Evolutionary conservation across 768 basidiomycete genomes (phyloP).

Genomic region (Exsudoporus frostii): DNA sequence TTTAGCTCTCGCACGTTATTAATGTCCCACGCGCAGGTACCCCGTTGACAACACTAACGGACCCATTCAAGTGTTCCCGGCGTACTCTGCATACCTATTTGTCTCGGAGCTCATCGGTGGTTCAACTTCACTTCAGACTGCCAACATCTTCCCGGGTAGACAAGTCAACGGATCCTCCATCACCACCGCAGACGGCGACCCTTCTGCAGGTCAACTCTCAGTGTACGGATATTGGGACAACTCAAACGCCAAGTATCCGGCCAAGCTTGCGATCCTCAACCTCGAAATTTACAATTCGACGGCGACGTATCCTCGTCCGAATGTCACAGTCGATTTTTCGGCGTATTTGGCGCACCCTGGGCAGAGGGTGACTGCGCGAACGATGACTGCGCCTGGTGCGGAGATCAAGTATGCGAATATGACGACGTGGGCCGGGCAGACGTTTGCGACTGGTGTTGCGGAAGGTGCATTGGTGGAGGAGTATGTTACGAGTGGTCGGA

Average conservation of each 20-base stretch:
- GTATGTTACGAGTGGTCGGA: slow-evolving; percentile 30
- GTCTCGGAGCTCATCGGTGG: slow-evolving; percentile 45
- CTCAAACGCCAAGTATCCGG: slow-evolving; percentile 30
- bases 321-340: slow-evolving; percentile 45
- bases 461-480: slow-evolving; percentile 40
- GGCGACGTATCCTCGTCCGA: slow-evolving; percentile 38
- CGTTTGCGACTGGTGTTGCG: slow-evolving; percentile 38
- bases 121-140: slow-evolving; percentile 42
- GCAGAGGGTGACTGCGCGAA: slow-evolving; percentile 35
- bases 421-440: slow-evolving; percentile 52
- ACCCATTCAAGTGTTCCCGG: slow-evolving; percentile 49
- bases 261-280: slow-evolving; percentile 49
- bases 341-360: slow-evolving; percentile 32
- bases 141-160: slow-evolving; percentile 51
- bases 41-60: slow-evolving; percentile 47
- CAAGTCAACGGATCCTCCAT: slow-evolving; percentile 51
- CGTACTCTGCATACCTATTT: slow-evolving; percentile 53
- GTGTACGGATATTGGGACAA: slow-evolving; percentile 52
- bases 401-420: slow-evolving; percentile 42
- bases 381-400: slow-evolving; percentile 47
- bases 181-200: slow-evolving; percentile 48
- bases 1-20: not conserved
- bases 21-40: slow-evolving; percentile 33
- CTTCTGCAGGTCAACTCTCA: slow-evolving; percentile 46
- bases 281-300: slow-evolving; percentile 52